Evolutionary conservation across 2,329 filamentous ascomycete species (phyloP).

Genomic region (Epichloe typhina): DNA sequence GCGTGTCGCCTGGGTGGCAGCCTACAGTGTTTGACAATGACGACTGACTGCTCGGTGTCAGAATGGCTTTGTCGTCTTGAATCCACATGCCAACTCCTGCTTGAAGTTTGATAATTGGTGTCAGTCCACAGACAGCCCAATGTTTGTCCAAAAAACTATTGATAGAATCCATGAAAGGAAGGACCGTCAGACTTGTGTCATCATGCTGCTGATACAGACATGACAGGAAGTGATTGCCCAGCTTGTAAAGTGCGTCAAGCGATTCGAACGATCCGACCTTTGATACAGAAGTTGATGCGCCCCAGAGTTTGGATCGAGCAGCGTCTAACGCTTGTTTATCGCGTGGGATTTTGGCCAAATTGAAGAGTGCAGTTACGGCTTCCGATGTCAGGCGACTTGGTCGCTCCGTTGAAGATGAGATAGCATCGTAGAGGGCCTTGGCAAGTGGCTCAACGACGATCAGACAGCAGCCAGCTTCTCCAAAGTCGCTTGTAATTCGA

Average conservation of each 20-base stretch:
- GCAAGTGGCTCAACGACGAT: slow-evolving; percentile 60
- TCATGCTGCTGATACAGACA: slow-evolving; percentile 37
- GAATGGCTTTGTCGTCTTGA: slow-evolving; percentile 36
- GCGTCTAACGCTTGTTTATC: slow-evolving; percentile 52
- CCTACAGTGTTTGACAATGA: slow-evolving; percentile 27
- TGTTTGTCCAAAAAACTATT: slow-evolving; percentile 22
- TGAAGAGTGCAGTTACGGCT: slow-evolving; percentile 25
- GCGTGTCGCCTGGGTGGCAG: not conserved
- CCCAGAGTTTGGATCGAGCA: slow-evolving; percentile 51
- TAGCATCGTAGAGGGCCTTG: slow-evolving; percentile 32
- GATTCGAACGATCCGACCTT: slow-evolving; percentile 42
- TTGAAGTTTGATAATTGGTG: slow-evolving; percentile 48
- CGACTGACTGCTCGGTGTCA: slow-evolving; percentile 28
- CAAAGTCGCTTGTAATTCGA: slow-evolving; percentile 47
- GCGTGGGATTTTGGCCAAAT: slow-evolving; percentile 38
- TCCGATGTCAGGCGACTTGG: slow-evolving; percentile 19
- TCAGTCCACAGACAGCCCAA: slow-evolving; percentile 15
- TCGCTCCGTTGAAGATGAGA: slow-evolving; percentile 1
- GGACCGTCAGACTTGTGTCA: slow-evolving; percentile 17
- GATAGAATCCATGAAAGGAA: slow-evolving; percentile 10
- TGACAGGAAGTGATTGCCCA: slow-evolving; percentile 39
- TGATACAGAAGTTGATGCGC: slow-evolving; percentile 15
- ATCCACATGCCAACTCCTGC: slow-evolving; percentile 50
- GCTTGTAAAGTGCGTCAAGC: slow-evolving; percentile 52
- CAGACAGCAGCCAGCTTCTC: slow-evolving; percentile 53